phyloP scores from a whole-genome alignment of 192 early-diverging fungal genomes.

The Coemansia sp. region DNA sequence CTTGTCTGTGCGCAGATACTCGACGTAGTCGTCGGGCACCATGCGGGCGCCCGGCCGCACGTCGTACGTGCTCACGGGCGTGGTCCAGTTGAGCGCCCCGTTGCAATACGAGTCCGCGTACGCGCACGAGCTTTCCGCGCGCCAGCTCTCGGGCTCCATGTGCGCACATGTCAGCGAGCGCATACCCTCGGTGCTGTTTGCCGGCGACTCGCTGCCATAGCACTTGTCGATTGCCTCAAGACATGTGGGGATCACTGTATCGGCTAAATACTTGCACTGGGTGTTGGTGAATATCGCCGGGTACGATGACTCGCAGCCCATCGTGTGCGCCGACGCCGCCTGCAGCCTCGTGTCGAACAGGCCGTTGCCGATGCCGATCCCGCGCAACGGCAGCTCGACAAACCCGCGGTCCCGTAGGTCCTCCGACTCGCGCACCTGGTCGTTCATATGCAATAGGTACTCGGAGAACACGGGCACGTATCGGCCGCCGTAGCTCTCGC shows the following conservation, averaged over 20 bases:
- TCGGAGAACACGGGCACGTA: slow-evolving; percentile 53
- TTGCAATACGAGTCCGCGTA: slow-evolving; percentile 42
- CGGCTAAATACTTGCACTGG: slow-evolving; percentile 42
- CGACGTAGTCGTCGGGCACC: slow-evolving; percentile 60
- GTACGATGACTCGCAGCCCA: slow-evolving; percentile 50
- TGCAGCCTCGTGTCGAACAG: slow-evolving; percentile 47
- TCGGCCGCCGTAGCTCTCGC: slow-evolving; percentile 57
- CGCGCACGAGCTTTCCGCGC: slow-evolving; percentile 9
- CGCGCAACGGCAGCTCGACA: slow-evolving; percentile 29
- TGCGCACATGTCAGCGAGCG: slow-evolving; percentile 9
- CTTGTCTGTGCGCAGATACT: slow-evolving; percentile 51
- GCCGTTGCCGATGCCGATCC: slow-evolving; percentile 57
- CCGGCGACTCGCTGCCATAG: slow-evolving; percentile 26
- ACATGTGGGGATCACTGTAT: slow-evolving; percentile 49
- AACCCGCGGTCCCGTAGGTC: slow-evolving; percentile 25
- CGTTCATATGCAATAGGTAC: slow-evolving; percentile 40
- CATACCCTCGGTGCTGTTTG: slow-evolving; percentile 19
- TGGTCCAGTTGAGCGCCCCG: slow-evolving; percentile 39
- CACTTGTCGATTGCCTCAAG: slow-evolving; percentile 47
- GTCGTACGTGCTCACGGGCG: slow-evolving; percentile 66
- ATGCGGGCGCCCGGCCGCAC: slow-evolving; percentile 54
- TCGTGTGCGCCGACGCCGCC: slow-evolving; percentile 24
- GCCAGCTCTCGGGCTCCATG: slow-evolving; percentile 19
- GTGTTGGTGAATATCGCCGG: slow-evolving; percentile 16
- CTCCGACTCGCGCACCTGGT: slow-evolving; percentile 7